A percentile compares a stretch with the other conserved stretches of the same genome.
phyloP scores from a whole-genome alignment of 768 basidiomycete genomes.

The Exidia glandulosa region DNA sequence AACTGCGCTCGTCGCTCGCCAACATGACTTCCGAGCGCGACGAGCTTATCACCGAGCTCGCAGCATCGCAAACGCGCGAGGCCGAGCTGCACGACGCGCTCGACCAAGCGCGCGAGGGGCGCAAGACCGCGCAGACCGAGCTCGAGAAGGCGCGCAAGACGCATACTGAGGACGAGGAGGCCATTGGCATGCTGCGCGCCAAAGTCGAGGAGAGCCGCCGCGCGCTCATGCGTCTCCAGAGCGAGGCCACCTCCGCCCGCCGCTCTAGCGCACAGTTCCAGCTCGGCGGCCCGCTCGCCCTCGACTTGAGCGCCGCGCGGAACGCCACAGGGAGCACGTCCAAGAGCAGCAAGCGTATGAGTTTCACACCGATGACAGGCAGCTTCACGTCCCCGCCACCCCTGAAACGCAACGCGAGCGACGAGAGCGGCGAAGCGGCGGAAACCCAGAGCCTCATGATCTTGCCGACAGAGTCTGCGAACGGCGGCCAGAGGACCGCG shows the following conservation, averaged over 20 bases:
- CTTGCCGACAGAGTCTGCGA: constrained; percentile 1
- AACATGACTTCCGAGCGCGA: constrained; percentile 65
- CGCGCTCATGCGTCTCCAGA: constrained; percentile 78
- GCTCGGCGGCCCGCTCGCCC: constrained; percentile 24
- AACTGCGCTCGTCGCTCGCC: constrained; percentile 53
- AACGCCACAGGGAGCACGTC: constrained; percentile 31
- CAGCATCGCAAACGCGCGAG: constrained; percentile 40
- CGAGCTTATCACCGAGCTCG: constrained; percentile 43
- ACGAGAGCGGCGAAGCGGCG: constrained; percentile 22
- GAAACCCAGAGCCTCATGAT: constrained; percentile 3
- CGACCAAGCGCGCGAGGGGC: constrained; percentile 24
- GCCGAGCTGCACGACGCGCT: constrained; percentile 53
- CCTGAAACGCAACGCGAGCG: constrained; percentile 33
- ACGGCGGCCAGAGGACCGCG: constrained; percentile 6
- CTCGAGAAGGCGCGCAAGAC: constrained; percentile 16
- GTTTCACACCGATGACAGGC: constrained; percentile 64
- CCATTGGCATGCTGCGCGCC: constrained; percentile 60
- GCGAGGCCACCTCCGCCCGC: constrained; percentile 36
- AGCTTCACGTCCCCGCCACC: constrained; percentile 15
- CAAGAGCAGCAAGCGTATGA: constrained; percentile 51
- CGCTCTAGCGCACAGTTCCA: constrained; percentile 39
- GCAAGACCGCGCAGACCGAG: constrained; percentile 11
- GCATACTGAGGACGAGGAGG: constrained; percentile 60
- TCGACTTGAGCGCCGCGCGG: constrained; percentile 47
- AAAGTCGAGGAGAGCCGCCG: constrained; percentile 85